These are phyloP conservation scores for Termitomyces sp. DNA, from an alignment of 1,284 basidiomycete species.

Conservation along the genomic window DNA sequence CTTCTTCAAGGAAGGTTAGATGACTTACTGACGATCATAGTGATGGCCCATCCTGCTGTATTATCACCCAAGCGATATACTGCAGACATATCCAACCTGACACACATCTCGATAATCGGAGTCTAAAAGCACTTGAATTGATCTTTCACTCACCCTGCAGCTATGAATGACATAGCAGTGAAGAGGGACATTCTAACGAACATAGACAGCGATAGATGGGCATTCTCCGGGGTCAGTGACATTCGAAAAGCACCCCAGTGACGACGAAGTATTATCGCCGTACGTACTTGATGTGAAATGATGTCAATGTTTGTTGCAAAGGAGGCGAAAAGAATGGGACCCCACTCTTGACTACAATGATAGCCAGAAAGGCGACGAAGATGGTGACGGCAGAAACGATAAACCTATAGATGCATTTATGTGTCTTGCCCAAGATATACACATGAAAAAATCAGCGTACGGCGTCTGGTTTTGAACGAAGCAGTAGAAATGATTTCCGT, in stretches of 20 bases:
- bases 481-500: conserved; percentile 13
- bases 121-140: neutral
- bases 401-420: neutral
- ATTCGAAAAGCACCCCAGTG: neutral
- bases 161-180: neutral
- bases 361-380: neutral
- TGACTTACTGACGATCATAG: conserved; percentile 9
- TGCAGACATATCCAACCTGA: neutral
- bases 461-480: conserved; percentile 6
- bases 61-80: conserved; percentile 1
- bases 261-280: neutral
- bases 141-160: neutral
- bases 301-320: neutral
- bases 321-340: neutral
- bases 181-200: neutral
- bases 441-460: neutral
- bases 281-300: neutral
- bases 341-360: neutral
- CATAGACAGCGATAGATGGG: neutral
- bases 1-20: neutral
- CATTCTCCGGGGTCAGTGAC: neutral
- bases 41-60: conserved; percentile 5
- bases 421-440: neutral
- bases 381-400: neutral
- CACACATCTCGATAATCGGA: neutral